These are phyloP conservation scores for Lizonia empirigonia DNA, from an alignment of 2,329 filamentous ascomycete species.

Conservation along the genomic window DNA sequence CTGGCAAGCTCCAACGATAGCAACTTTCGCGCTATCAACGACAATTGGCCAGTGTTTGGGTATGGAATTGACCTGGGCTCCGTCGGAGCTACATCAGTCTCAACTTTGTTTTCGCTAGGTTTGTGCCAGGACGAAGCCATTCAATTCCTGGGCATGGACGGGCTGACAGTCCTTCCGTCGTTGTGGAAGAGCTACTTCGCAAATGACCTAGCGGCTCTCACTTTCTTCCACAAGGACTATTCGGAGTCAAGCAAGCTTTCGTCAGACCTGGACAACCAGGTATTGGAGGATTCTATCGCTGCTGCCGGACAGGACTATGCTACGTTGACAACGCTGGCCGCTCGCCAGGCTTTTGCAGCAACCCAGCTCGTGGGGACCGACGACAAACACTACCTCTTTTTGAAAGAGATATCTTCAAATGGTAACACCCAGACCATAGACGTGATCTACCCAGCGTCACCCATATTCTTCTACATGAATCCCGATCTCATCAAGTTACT, in stretches of 20 bases:
- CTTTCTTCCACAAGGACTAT: conserved; percentile 79
- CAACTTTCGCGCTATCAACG: conserved; percentile 71
- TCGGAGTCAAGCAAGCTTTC: conserved; percentile 66
- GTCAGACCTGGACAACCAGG: conserved; percentile 72
- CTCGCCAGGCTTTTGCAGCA: conserved; percentile 79
- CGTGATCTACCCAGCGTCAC: conserved; percentile 84
- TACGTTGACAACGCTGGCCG: conserved; percentile 76
- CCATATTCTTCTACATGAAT: conserved; percentile 85
- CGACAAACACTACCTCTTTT: conserved; percentile 73
- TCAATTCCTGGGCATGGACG: conserved; percentile 76
- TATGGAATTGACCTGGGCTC: conserved; percentile 58
- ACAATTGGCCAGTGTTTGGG: conserved; percentile 80
- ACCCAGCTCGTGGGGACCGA: conserved; percentile 75
- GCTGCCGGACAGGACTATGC: conserved; percentile 77
- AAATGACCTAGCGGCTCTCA: conserved; percentile 65
- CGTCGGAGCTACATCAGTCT: conserved; percentile 14
- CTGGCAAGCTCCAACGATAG: conserved; percentile 70
- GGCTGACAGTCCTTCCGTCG: conserved; percentile 76
- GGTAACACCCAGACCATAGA: conserved; percentile 86
- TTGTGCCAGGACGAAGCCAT: conserved; percentile 79
- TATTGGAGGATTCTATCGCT: conserved; percentile 71
- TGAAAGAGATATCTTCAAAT: conserved; percentile 86
- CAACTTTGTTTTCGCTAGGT: conserved; percentile 70
- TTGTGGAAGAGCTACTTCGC: conserved; percentile 79
- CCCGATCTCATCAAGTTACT: conserved; percentile 79